phyloP scores from a whole-genome alignment of 179 eudicot species.

The Gypsophila paniculata region DNA sequence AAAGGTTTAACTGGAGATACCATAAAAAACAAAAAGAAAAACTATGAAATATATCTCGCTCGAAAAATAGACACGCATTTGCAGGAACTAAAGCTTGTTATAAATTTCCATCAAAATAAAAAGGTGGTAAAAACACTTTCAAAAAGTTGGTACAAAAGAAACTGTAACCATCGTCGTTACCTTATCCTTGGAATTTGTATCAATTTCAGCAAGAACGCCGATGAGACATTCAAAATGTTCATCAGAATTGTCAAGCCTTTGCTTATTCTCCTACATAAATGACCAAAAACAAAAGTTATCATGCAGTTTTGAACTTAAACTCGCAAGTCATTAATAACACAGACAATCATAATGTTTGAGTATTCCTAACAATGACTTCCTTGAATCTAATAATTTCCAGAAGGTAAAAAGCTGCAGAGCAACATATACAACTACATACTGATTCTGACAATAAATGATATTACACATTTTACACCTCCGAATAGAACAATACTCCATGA shows the following conservation, averaged over 20 bases:
- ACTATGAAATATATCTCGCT: background rate
- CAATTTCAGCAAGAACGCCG: slow-evolving; percentile 66
- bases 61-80: background rate
- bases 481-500: background rate
- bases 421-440: slow-evolving; percentile 2
- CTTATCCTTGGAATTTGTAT: slow-evolving; percentile 34
- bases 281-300: slow-evolving; percentile 21
- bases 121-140: no score
- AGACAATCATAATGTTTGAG: no score
- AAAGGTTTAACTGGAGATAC: slow-evolving; percentile 3
- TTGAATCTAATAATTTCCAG: slow-evolving; percentile 10
- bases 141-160: background rate
- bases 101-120: no score
- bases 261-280: slow-evolving; percentile 53
- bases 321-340: background rate
- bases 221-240: slow-evolving; percentile 67
- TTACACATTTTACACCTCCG: slow-evolving; percentile 6
- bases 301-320: slow-evolving; percentile 8
- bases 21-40: background rate
- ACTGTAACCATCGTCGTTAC: slow-evolving; percentile 28
- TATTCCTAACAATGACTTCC: background rate
- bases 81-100: background rate
- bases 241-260: slow-evolving; percentile 33
- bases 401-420: slow-evolving; percentile 5
- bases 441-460: background rate